Percentiles rank a stretch among this genome's conserved stretches.
Conservation (phyloP, 805 yeast species). For the Ogataea nonfermentans region DNA sequence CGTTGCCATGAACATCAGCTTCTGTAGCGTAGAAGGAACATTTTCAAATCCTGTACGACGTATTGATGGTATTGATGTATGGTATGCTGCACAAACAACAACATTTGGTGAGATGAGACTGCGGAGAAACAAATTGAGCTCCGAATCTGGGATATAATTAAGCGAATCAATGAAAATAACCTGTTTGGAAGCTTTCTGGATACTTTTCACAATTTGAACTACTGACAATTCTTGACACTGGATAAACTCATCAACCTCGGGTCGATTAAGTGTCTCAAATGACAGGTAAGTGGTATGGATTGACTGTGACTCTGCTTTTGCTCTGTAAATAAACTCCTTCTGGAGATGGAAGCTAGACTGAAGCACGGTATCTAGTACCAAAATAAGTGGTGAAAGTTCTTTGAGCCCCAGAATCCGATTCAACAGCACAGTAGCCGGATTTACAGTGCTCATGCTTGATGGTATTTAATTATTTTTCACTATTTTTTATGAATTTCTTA, state of each 20-base stretch:
- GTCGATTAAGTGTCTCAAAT: constrained; percentile 61
- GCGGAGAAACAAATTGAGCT: constrained; percentile 39
- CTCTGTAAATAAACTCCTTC: constrained; percentile 52
- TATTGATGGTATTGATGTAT: constrained; percentile 37
- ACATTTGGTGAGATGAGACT: constrained; percentile 40
- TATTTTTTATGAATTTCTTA: background rate
- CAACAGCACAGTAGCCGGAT: constrained; percentile 51
- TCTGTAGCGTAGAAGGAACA: constrained; percentile 23
- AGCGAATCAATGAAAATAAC: constrained; percentile 66
- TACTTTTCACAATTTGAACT: constrained; percentile 10
- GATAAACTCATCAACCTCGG: constrained; percentile 47
- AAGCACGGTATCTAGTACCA: constrained; percentile 64
- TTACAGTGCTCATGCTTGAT: constrained; percentile 27
- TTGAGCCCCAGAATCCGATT: constrained; percentile 65
- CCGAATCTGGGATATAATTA: constrained; percentile 49
- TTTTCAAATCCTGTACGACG: constrained; percentile 9
- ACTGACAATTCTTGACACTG: constrained; percentile 37
- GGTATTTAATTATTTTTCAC: background rate
- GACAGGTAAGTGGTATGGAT: constrained; percentile 53
- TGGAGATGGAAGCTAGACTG: constrained; percentile 64
- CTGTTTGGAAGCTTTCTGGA: constrained; percentile 20
- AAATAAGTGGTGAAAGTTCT: constrained; percentile 71
- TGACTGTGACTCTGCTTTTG: constrained; percentile 22
- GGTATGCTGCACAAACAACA: constrained; percentile 48
- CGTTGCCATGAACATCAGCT: constrained; percentile 69